A percentile compares a stretch with the other conserved stretches of the same genome.
Evolutionary conservation across 345 rosid species (phyloP).

Genomic region (Erodium maritimum): DNA sequence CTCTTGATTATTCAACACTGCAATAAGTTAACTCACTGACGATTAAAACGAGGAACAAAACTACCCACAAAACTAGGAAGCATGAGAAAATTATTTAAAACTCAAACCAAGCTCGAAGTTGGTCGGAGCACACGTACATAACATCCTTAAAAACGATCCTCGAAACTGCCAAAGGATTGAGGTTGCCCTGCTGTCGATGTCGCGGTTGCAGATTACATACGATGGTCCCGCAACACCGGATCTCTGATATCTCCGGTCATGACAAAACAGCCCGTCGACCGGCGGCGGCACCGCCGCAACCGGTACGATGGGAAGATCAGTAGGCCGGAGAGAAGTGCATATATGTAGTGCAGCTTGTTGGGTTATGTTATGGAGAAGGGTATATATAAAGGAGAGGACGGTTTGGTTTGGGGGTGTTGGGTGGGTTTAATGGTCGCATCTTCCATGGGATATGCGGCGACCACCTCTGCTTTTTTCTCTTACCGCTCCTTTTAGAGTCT

Average conservation of each 20-base stretch:
- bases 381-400: background rate
- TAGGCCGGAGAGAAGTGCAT: background rate
- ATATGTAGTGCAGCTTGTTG: no score
- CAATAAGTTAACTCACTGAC: no score
- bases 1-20: no score
- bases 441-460: slow-evolving; percentile 16
- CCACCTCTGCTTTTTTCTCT: background rate
- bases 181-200: slow-evolving; percentile 28
- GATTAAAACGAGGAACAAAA: no score
- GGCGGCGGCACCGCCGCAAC: no score
- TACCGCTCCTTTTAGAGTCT: no score
- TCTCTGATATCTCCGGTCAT: background rate
- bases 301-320: no score
- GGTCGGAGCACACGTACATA: no score
- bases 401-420: slow-evolving; percentile 3
- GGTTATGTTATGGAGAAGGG: background rate
- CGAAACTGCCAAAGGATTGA: slow-evolving; percentile 29
- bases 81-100: no score
- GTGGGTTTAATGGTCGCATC: slow-evolving; percentile 7
- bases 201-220: background rate
- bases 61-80: no score
- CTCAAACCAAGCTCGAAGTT: no score
- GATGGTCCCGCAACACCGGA: background rate
- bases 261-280: background rate
- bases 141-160: no score